Percentiles rank a stretch among this genome's conserved stretches.
These are phyloP conservation scores for Chytriomyces hyalinus DNA, from an alignment of 192 early-diverging fungal species.

Conservation along the genomic window DNA sequence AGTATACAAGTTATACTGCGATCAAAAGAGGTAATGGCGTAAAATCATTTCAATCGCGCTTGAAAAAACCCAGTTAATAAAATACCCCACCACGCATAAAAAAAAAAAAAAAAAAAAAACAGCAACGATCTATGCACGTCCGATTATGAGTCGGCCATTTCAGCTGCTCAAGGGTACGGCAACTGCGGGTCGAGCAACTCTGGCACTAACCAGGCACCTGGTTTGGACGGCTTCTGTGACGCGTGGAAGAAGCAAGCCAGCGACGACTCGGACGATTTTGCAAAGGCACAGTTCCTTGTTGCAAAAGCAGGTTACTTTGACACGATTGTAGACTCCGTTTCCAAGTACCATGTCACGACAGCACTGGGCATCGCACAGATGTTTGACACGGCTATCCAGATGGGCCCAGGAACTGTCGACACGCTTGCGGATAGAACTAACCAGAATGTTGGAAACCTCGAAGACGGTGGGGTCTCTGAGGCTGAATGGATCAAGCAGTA, in stretches of 20 bases:
- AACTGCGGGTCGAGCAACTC: too few species aligned
- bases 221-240: constrained; percentile 26
- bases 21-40: too few species aligned
- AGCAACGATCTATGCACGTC: too few species aligned
- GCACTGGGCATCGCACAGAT: constrained; percentile 20
- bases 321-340: background rate
- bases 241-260: constrained; percentile 19
- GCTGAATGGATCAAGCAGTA: background rate
- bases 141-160: too few species aligned
- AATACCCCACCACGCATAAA: too few species aligned
- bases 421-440: constrained; percentile 4
- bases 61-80: too few species aligned
- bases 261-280: background rate
- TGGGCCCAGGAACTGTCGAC: background rate
- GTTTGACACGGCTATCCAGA: constrained; percentile 33
- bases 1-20: background rate
- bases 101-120: too few species aligned
- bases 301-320: constrained; percentile 6
- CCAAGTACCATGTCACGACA: constrained; percentile 3
- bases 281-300: constrained; percentile 8
- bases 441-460: background rate
- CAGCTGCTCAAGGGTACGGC: too few species aligned
- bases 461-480: background rate
- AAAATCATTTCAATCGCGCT: too few species aligned
- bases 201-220: background rate